Conservation (phyloP, 139 green algal genomes). For the Gonium pectorale region DNA sequence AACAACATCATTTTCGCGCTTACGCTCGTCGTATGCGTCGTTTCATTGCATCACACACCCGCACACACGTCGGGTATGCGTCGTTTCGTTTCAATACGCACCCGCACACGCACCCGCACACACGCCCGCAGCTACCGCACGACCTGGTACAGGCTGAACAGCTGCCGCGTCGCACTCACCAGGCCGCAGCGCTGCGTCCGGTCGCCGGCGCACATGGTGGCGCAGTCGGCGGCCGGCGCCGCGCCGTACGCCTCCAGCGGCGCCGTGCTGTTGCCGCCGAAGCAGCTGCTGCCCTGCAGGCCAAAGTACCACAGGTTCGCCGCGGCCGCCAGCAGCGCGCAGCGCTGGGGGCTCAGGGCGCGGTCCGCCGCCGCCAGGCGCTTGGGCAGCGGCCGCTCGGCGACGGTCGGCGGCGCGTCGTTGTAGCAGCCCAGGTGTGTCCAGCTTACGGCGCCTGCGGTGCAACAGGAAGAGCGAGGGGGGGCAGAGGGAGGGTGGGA, state of each 20-base stretch:
- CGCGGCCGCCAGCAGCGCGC: not conserved
- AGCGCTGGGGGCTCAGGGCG: not conserved
- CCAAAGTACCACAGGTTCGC: not conserved
- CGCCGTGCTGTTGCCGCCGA: not conserved
- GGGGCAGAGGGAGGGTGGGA: too few relatives aligned
- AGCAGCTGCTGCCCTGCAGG: not conserved
- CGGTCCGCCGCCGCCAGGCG: not conserved
- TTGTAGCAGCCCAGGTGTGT: too few relatives aligned
- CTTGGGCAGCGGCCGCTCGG: not conserved
- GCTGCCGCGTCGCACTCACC: not conserved
- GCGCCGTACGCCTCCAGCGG: not conserved
- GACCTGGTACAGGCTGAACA: not conserved
- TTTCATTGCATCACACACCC: too few relatives aligned
- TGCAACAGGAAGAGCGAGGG: too few relatives aligned
- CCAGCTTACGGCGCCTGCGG: too few relatives aligned
- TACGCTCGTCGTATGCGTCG: too few relatives aligned
- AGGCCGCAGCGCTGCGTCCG: not conserved
- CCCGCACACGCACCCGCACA: too few relatives aligned
- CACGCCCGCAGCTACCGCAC: too few relatives aligned
- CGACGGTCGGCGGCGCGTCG: too few relatives aligned
- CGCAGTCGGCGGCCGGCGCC: not conserved
- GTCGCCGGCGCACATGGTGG: not conserved
- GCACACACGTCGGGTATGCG: too few relatives aligned
- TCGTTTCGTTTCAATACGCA: too few relatives aligned
- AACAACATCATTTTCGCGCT: too few relatives aligned